Conservation (phyloP, 164 flowering plant species). For the Euptelea pleiosperma region DNA sequence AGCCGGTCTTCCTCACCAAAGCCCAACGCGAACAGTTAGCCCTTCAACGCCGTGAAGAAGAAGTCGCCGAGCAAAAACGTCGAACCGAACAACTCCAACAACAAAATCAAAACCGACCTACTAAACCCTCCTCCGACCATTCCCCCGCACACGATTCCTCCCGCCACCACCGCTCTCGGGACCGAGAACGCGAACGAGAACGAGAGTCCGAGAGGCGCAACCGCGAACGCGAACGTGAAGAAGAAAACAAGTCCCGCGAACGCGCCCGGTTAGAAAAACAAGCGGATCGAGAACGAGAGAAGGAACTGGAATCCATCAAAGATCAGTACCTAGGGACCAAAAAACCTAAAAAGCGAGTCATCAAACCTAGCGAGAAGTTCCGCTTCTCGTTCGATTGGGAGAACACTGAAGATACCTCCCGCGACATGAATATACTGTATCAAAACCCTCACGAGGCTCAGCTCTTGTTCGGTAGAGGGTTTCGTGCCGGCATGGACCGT, state of each 20-base stretch:
- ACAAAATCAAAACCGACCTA: slow-evolving; percentile 8
- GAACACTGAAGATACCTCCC: slow-evolving; percentile 87
- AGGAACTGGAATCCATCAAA: slow-evolving; percentile 75
- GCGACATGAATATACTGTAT: slow-evolving; percentile 77
- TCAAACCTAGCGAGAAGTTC: slow-evolving; percentile 91
- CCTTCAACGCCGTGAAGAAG: slow-evolving; percentile 55
- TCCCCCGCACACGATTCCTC: slow-evolving; percentile 11
- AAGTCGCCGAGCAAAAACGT: slow-evolving; percentile 37
- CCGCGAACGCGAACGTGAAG: slow-evolving; percentile 62
- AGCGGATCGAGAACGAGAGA: slow-evolving; percentile 52
- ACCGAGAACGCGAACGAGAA: slow-evolving; percentile 32
- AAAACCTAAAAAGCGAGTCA: slow-evolving; percentile 88
- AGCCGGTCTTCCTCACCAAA: slow-evolving; percentile 70
- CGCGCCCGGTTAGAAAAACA: slow-evolving; percentile 45
- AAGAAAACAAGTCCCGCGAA: slow-evolving; percentile 49
- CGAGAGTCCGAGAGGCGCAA: slow-evolving; percentile 43
- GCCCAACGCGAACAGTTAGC: slow-evolving; percentile 74
- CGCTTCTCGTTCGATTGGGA: slow-evolving; percentile 96
- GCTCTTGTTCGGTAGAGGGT: slow-evolving; percentile 80
- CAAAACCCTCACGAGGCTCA: slow-evolving; percentile 96
- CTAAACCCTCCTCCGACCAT: slow-evolving; percentile 10
- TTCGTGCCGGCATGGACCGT: slow-evolving; percentile 90
- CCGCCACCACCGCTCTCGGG: slow-evolving; percentile 34
- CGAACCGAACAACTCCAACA: slow-evolving; percentile 24
- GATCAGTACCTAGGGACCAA: slow-evolving; percentile 90